A percentile compares a stretch with the other conserved stretches of the same genome.
These are phyloP conservation scores for Moringa oleifera DNA, from an alignment of 345 rosid genomes.

Conservation along the genomic window DNA sequence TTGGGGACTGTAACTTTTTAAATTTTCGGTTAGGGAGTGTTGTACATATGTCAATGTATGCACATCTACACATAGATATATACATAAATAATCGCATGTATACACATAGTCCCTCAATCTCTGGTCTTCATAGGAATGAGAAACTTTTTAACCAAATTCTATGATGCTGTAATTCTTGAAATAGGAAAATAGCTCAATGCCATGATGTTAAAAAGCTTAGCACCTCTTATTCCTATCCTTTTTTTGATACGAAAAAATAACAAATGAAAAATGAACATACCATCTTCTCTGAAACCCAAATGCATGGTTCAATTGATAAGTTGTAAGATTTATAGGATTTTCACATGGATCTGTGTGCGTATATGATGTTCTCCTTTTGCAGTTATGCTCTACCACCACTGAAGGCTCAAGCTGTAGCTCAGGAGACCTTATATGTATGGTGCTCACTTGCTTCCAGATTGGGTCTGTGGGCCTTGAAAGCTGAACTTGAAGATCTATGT, in stretches of 20 bases:
- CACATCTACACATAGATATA: background rate
- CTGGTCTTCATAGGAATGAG: background rate
- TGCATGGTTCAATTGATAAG: background rate
- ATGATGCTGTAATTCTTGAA: constrained; percentile 4
- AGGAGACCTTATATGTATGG: constrained; percentile 68
- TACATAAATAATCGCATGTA: no score
- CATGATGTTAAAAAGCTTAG: no score
- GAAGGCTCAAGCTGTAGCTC: constrained; percentile 74
- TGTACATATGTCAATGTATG: background rate
- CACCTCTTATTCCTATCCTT: no score
- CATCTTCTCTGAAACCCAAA: no score
- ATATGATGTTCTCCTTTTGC: constrained; percentile 16
- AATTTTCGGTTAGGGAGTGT: no score
- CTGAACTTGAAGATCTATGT: constrained; percentile 68
- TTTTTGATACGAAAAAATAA: no score
- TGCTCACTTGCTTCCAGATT: constrained; percentile 77
- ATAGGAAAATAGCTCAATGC: no score
- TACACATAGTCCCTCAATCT: no score
- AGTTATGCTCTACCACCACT: constrained; percentile 54
- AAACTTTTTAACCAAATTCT: constrained; percentile 4
- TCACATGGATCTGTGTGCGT: constrained; percentile 1
- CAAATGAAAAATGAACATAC: no score
- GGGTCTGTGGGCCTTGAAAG: constrained; percentile 75
- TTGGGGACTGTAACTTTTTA: no score
- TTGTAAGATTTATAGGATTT: constrained; percentile 1